phyloP scores from a whole-genome alignment of 345 rosid genomes.

The Anastatica hierochuntica region DNA sequence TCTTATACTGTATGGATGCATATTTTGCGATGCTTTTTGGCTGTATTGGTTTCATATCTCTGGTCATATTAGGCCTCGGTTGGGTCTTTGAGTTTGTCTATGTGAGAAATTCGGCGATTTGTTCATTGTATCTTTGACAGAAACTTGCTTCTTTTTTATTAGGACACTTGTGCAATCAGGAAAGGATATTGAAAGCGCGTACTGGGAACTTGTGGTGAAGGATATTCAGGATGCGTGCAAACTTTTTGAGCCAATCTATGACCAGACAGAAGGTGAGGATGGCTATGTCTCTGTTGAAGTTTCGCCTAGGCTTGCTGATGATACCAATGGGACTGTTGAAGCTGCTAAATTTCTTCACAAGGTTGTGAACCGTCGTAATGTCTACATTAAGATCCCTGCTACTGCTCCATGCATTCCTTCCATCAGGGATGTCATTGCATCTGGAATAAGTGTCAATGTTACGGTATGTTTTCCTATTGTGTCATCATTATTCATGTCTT shows the following conservation, averaged over 20 bases:
- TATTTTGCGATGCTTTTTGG: not conserved
- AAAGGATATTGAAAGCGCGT: slow-evolving; percentile 76
- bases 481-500: no score
- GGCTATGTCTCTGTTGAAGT: slow-evolving; percentile 98
- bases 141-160: no score
- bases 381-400: slow-evolving; percentile 95
- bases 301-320: slow-evolving; percentile 91
- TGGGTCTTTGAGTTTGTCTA: not conserved
- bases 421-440: slow-evolving; percentile 82
- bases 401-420: slow-evolving; percentile 85
- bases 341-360: slow-evolving; percentile 86
- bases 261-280: slow-evolving; percentile 82
- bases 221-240: slow-evolving; percentile 98
- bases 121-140: not conserved
- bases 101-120: no score
- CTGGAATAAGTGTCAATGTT: slow-evolving; percentile 88
- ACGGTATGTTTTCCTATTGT: slow-evolving; percentile 46
- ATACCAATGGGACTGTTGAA: slow-evolving; percentile 75
- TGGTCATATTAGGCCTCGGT: not conserved
- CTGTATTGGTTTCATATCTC: not conserved
- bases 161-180: slow-evolving; percentile 89
- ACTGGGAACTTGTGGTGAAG: slow-evolving; percentile 97
- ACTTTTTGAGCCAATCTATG: slow-evolving; percentile 89
- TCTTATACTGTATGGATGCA: not conserved
- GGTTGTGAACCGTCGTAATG: slow-evolving; percentile 73